phyloP scores from a whole-genome alignment of 2,329 filamentous ascomycete species.

The Calonectria hawksworthii region DNA sequence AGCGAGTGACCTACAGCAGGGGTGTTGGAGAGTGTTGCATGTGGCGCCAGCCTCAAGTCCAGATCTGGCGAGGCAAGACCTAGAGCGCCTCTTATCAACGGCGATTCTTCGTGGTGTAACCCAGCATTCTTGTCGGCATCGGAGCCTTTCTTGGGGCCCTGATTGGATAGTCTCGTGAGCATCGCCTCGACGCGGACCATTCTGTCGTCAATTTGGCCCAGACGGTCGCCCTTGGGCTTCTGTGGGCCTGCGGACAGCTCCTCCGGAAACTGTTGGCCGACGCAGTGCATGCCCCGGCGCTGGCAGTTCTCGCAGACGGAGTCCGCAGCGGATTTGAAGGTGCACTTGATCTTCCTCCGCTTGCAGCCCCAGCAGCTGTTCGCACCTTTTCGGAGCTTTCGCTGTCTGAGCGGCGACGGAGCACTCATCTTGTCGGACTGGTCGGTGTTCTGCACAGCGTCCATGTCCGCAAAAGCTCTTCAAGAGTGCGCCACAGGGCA shows the following conservation, averaged over 20 bases:
- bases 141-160: background rate
- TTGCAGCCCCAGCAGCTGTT: conserved; percentile 2
- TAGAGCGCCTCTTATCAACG: background rate
- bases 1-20: background rate
- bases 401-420: background rate
- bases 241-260: background rate
- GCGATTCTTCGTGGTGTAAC: background rate
- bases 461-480: background rate
- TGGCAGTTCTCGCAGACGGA: background rate
- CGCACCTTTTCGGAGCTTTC: background rate
- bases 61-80: background rate
- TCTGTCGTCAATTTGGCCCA: background rate
- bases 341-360: background rate
- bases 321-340: background rate
- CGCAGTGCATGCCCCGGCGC: background rate
- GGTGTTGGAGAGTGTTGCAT: background rate
- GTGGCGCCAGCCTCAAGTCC: background rate
- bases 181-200: background rate
- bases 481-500: background rate
- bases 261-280: background rate
- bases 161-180: background rate
- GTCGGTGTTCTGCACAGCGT: background rate
- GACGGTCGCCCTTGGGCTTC: background rate
- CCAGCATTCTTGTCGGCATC: background rate
- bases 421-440: background rate